These are phyloP conservation scores for Nelumbo lutea DNA, from an alignment of 164 flowering plant genomes.

Conservation along the genomic window DNA sequence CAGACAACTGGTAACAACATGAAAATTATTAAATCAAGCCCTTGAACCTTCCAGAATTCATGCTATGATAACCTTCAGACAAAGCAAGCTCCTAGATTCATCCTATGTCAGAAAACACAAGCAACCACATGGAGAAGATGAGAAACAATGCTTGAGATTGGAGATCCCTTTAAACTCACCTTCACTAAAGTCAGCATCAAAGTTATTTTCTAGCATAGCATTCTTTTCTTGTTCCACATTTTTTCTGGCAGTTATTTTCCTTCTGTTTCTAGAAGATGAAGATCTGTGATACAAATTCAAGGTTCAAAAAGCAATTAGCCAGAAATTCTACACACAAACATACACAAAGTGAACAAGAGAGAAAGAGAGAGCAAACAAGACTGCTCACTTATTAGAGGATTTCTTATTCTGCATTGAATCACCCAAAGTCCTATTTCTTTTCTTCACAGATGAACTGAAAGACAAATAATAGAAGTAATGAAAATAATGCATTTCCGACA, in stretches of 20 bases:
- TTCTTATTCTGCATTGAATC: constrained; percentile 28
- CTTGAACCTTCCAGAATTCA: too few relatives aligned
- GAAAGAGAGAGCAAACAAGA: background rate
- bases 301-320: background rate
- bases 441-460: constrained; percentile 41
- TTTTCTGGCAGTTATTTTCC: constrained; percentile 54
- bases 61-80: too few relatives aligned
- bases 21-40: too few relatives aligned
- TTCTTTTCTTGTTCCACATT: constrained; percentile 26
- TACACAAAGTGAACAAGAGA: background rate
- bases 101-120: too few relatives aligned
- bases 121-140: too few relatives aligned
- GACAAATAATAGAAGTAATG: constrained; percentile 1
- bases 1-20: too few relatives aligned
- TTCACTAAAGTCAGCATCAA: constrained; percentile 13
- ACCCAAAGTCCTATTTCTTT: constrained; percentile 23
- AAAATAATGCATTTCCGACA: background rate
- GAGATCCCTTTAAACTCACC: constrained; percentile 25
- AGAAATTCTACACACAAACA: background rate
- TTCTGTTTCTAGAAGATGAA: constrained; percentile 29
- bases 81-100: too few relatives aligned
- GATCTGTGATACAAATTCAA: constrained; percentile 21
- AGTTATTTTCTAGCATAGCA: constrained; percentile 18
- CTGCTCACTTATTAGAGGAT: constrained; percentile 45
- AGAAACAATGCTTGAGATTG: constrained; percentile 6